phyloP scores from a whole-genome alignment of 352 stramenopile genomes.

The Globisporangium alternatum region DNA sequence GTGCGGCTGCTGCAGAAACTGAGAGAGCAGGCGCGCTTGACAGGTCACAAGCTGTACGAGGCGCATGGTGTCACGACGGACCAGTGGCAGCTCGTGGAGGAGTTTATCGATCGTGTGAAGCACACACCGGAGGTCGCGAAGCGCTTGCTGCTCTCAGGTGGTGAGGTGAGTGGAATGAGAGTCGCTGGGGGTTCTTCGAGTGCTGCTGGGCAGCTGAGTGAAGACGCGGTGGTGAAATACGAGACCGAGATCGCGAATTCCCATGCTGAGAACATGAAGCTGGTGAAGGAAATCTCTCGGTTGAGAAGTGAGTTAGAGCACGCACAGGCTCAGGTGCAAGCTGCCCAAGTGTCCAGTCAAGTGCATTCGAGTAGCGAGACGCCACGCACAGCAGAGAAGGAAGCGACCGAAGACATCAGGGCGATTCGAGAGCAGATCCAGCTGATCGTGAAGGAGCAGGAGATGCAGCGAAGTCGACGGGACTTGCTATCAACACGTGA shows the following conservation, averaged over 20 bases:
- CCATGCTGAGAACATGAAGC: slow-evolving; percentile 28
- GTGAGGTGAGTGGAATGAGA: slow-evolving; percentile 1
- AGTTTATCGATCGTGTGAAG: slow-evolving; percentile 69
- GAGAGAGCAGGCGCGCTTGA: slow-evolving; percentile 46
- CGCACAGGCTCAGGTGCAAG: slow-evolving; percentile 9
- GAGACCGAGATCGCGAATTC: slow-evolving; percentile 23
- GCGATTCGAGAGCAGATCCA: slow-evolving; percentile 15
- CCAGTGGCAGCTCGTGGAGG: slow-evolving; percentile 52
- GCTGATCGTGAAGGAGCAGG: slow-evolving; percentile 10
- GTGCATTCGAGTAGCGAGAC: background rate
- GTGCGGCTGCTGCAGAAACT: slow-evolving; percentile 56
- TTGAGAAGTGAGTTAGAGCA: slow-evolving; percentile 35
- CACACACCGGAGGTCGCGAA: slow-evolving; percentile 53
- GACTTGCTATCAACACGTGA: background rate
- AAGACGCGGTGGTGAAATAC: slow-evolving; percentile 14
- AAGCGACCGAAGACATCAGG: slow-evolving; percentile 8
- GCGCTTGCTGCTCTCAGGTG: slow-evolving; percentile 22
- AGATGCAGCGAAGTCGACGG: slow-evolving; percentile 10
- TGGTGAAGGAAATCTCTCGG: slow-evolving; percentile 32
- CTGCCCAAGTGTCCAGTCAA: background rate
- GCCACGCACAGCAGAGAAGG: background rate
- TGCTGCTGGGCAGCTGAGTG: slow-evolving; percentile 1
- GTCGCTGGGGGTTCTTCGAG: slow-evolving; percentile 3
- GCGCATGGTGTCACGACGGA: slow-evolving; percentile 52
- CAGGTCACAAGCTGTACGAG: slow-evolving; percentile 52